Evolutionary conservation across 139 green algal species (phyloP).

Genomic region (Chlamydomonas sp.): DNA sequence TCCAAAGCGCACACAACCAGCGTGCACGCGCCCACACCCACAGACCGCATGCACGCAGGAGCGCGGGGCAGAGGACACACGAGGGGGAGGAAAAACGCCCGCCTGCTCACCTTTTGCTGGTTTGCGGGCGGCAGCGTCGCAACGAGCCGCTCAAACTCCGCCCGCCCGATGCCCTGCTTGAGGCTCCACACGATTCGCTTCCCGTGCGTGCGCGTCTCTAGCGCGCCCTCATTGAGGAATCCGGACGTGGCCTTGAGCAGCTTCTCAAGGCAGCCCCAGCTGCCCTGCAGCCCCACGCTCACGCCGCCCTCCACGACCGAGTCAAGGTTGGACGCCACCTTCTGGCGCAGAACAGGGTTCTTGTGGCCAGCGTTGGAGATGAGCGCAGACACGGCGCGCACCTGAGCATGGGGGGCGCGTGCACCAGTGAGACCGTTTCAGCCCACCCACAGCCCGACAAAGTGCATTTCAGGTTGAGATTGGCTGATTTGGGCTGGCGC

Average conservation of each 20-base stretch:
- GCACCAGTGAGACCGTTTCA: no score
- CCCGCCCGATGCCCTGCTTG: slow-evolving; percentile 20
- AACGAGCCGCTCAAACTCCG: slow-evolving; percentile 37
- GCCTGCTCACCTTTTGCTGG: no score
- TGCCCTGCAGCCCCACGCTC: slow-evolving; percentile 16
- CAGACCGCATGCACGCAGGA: no score
- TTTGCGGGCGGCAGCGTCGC: slow-evolving; percentile 20
- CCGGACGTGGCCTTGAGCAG: slow-evolving; percentile 45
- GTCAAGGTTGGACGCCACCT: slow-evolving; percentile 50
- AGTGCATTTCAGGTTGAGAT: no score
- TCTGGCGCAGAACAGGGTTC: slow-evolving; percentile 37
- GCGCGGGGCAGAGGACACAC: no score
- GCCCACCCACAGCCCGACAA: no score
- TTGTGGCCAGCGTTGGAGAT: slow-evolving; percentile 40
- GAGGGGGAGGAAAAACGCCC: no score
- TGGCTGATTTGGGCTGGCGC: no score
- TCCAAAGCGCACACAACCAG: no score
- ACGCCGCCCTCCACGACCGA: slow-evolving; percentile 27
- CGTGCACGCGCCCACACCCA: no score
- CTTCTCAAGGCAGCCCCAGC: slow-evolving; percentile 29
- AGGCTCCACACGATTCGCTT: slow-evolving; percentile 67
- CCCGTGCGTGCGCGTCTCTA: slow-evolving; percentile 61
- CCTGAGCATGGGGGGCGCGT: no score
- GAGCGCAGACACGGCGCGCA: slow-evolving; percentile 38
- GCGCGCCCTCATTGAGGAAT: slow-evolving; percentile 57